phyloP scores from a whole-genome alignment of 2,329 filamentous ascomycete species.

The Colletotrichum spaethianum region DNA sequence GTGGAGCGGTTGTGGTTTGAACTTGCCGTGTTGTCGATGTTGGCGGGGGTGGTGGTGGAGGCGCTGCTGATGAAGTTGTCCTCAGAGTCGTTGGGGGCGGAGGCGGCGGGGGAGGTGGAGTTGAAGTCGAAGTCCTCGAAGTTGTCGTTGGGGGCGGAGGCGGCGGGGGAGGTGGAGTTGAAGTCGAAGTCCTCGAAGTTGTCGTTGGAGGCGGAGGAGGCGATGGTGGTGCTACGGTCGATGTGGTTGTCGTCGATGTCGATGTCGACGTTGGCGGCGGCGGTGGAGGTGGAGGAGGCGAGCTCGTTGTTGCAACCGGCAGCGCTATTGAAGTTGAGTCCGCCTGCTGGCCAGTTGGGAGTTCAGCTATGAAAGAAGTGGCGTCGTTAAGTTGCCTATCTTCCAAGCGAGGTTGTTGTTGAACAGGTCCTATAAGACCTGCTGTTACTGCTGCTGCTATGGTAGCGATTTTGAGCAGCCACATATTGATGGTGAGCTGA shows the following conservation, averaged over 20 bases:
- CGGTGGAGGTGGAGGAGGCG: background rate
- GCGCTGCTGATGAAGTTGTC: conserved; percentile 5
- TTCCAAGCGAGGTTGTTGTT: background rate
- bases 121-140: conserved; percentile 7
- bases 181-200: conserved; percentile 4
- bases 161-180: conserved; percentile 18
- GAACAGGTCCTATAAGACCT: conserved; percentile 24
- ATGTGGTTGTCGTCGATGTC: conserved; percentile 1
- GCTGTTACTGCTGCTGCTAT: conserved; percentile 28
- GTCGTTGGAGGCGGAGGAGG: background rate
- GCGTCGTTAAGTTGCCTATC: background rate
- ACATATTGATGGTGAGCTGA: conserved; percentile 19
- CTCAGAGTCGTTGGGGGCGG: background rate
- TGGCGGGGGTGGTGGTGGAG: background rate
- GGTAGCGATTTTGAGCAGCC: conserved; percentile 23
- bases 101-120: conserved; percentile 21
- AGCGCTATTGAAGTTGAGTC: conserved; percentile 12
- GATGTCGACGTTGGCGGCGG: conserved; percentile 19
- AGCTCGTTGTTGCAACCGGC: background rate
- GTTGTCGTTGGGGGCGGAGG: background rate
- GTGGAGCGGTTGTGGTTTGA: background rate
- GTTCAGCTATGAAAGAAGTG: conserved; percentile 32
- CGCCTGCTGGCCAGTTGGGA: conserved; percentile 24
- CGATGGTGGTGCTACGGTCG: conserved; percentile 5
- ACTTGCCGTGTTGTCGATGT: background rate